These are phyloP conservation scores for Paratinospora sagittata DNA, from an alignment of 164 flowering plant genomes.

Conservation along the genomic window DNA sequence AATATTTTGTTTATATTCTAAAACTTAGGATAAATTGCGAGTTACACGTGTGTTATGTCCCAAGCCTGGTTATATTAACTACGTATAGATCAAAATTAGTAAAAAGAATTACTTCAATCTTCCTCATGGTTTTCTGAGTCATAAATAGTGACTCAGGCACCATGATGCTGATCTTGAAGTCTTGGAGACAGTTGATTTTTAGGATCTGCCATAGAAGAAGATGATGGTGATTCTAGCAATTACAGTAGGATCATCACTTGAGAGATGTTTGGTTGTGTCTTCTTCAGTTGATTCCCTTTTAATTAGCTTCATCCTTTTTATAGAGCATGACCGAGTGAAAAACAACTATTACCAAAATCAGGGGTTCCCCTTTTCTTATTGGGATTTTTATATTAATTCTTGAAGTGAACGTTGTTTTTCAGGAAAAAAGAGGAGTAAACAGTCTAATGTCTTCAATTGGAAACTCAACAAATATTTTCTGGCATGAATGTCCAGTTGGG, in stretches of 20 bases:
- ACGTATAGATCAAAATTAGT: no score
- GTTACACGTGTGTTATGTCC: no score
- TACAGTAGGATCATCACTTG: background rate
- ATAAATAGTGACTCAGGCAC: no score
- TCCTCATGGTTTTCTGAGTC: no score
- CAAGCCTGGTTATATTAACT: no score
- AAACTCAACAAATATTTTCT: slow-evolving; percentile 63
- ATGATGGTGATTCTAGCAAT: background rate
- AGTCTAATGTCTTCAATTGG: slow-evolving; percentile 34
- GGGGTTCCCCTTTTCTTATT: background rate
- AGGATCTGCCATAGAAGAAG: background rate
- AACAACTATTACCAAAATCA: no score
- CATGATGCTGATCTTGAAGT: no score
- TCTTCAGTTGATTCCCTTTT: background rate
- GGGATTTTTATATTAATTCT: background rate
- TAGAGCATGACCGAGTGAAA: no score
- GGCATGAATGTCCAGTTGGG: slow-evolving; percentile 79
- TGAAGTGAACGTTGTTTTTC: slow-evolving; percentile 1
- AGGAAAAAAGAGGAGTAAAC: slow-evolving; percentile 23
- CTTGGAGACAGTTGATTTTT: background rate
- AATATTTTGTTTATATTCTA: no score
- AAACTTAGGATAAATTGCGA: no score
- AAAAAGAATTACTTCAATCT: no score
- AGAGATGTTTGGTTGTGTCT: background rate
- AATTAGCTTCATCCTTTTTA: background rate